Percentiles rank a stretch among this genome's conserved stretches.
Conservation (phyloP, 2,329 filamentous ascomycete genomes). For the Apiospora aurea region DNA sequence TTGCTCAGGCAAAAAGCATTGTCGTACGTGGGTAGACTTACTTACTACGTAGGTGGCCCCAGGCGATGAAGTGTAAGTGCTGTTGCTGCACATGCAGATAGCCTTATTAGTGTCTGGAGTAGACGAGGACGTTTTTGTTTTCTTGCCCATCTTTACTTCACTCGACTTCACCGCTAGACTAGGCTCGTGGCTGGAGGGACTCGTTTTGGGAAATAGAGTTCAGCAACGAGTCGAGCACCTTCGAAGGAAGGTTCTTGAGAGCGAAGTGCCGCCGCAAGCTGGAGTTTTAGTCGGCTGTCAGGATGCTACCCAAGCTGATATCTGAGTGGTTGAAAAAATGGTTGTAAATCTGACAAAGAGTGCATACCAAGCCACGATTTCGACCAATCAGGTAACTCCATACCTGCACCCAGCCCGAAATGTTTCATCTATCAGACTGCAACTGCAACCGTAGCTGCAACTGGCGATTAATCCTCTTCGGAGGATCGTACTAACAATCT, state of each 20-base stretch:
- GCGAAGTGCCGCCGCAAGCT: neutral
- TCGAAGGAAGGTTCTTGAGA: neutral
- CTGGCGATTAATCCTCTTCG: neutral
- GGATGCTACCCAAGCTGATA: neutral
- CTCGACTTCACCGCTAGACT: slow-evolving; percentile 7
- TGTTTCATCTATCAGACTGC: neutral
- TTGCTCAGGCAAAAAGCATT: neutral
- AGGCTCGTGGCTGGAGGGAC: neutral
- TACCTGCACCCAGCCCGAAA: slow-evolving; percentile 17
- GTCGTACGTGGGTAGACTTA: neutral
- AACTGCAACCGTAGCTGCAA: neutral
- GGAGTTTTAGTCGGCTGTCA: neutral
- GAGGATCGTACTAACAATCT: neutral
- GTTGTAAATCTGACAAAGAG: slow-evolving; percentile 5
- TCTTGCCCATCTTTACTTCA: neutral
- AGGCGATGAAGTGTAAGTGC: neutral
- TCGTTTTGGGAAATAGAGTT: neutral
- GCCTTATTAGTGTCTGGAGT: neutral
- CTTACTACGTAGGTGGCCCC: neutral
- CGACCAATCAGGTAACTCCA: slow-evolving; percentile 3
- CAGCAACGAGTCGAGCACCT: neutral
- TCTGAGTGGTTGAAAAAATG: slow-evolving; percentile 3
- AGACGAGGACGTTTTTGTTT: neutral
- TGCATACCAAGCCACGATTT: neutral
- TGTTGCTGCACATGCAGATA: neutral